Evolutionary conservation across 306 rosid genomes (phyloP).

Genomic region (Chamaecrista fasciculata): DNA sequence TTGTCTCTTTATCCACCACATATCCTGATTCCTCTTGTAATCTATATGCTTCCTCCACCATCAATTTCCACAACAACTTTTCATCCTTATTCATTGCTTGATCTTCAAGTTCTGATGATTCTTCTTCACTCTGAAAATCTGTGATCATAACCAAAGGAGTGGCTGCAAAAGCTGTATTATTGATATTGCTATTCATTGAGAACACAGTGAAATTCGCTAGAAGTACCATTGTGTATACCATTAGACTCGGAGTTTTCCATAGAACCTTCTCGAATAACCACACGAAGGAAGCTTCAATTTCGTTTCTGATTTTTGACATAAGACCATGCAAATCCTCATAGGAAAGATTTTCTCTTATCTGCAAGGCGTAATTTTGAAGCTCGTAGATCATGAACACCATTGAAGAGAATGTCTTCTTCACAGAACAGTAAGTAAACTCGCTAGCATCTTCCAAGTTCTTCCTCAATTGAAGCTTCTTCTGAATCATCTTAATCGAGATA

Average conservation of each 20-base stretch:
- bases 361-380: constrained; percentile 61
- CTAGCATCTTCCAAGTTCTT: constrained; percentile 33
- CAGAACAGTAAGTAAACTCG: constrained; percentile 37
- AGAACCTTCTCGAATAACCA: constrained; percentile 79
- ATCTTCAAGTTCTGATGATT: constrained; percentile 18
- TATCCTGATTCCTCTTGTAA: constrained; percentile 37
- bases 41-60: constrained; percentile 58
- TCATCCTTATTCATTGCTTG: constrained; percentile 25
- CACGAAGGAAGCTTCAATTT: constrained; percentile 64
- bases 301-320: constrained; percentile 46
- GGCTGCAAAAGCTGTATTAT: constrained; percentile 32
- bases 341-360: constrained; percentile 47
- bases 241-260: constrained; percentile 60
- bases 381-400: constrained; percentile 58
- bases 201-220: constrained; percentile 57
- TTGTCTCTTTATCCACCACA: constrained; percentile 44
- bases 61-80: constrained; percentile 53
- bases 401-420: constrained; percentile 59
- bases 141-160: constrained; percentile 22
- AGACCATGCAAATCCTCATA: constrained; percentile 56
- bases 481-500: constrained; percentile 55
- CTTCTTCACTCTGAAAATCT: constrained; percentile 3
- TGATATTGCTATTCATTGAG: constrained; percentile 52
- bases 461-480: constrained; percentile 53
- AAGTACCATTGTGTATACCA: constrained; percentile 65